Base-by-base conservation (phyloP, 1,284 basidiomycete species). In the Cutaneotrichosporon sp. region DNA sequence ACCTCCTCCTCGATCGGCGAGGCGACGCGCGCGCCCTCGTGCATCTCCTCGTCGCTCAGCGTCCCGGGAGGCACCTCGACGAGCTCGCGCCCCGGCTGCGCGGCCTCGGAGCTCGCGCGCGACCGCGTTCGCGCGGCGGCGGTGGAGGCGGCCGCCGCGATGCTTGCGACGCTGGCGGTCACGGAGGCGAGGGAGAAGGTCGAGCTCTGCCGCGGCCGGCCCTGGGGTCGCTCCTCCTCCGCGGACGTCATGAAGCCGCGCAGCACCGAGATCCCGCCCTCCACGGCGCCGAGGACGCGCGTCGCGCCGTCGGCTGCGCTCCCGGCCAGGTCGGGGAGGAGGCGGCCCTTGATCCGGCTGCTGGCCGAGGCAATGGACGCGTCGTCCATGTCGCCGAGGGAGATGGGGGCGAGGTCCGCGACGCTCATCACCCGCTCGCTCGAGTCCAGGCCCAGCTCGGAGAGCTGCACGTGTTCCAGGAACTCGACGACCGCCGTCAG, bases 401-500 rank as follows among this genome's bases (percentile, higher is more conserved):
- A 87, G 58, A 92, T 90, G 0, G 90, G 90, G 1, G 87, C 86
- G 33, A 92, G 79, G 66, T 90, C 87, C 0, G 87, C 87, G 29
- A 89, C 85, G 68, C 89, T 86, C 62, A 86, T 80, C 8, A 89
- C 83, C 57, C 83, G 84, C 66, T 85, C 84, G 14, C 83, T 83
- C 18, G 72, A 70, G 27, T 88, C 87, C 6, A 97, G 81, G 0
- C 93, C 92, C 13, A 97, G 81, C 6, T 87, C 89, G 9, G 84
- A 87, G 56, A 95, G 82, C 76, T 95, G 91, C 25, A 97, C 92
- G 70, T 92, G 91, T 79, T 95, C 91, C 45, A 97, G 81, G 75
- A 97, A 97, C 72, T 95, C 92, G 2, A 91, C 90, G 1, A 94
- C 93, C 7, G 95, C 95, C 80, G 95, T 87, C 33, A 95, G 82